Base-by-base conservation (phyloP, 2,329 filamentous ascomycete genomes). In the Nectriaceae sp. region DNA sequence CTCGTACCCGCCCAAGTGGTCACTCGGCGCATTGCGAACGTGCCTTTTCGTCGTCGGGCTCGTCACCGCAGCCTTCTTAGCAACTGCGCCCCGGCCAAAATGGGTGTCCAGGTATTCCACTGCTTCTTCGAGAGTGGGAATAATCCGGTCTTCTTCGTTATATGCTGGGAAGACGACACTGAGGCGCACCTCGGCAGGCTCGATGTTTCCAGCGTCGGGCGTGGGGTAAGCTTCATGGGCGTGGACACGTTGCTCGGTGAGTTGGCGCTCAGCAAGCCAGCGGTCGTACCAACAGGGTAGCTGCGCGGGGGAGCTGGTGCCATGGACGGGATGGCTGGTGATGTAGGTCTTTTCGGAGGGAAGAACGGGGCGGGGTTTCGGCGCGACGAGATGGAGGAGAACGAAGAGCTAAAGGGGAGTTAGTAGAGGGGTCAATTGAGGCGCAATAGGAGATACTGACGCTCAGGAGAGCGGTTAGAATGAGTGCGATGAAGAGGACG, bases 141-240 rank as follows among this genome's bases (percentile, higher is more conserved):
- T 78, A 40, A 99, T 79, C 22, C 94, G 85, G 49, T 88, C 79
- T 66, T 93, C 87, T 65, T 99, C 94, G 60, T 99, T 99, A 78
- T 91, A 99, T 10, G 94, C 94, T 0, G 94, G 94, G 37, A 99
- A 87, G 0, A 99, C 90, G 6, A 97, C 85, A 45, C 89, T 94
- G 76, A 99, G 84, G 66, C 88, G 88, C n/a, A 97, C 72, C 53
- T 92, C 85, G 13, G 91, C 82, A 2, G 85, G 79, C 55, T 91
- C 87, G 46, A 95, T 87, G 38, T 75, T 70, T 57, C 82, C 78
- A 15, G 77, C 69, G 55, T 83, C 75, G 33, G 69, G 68, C 3
- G 70, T 64, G 38, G 69, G 67, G 54, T 66, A 69, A 4, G 71
- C 72, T 65, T 53, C 71, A 64, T 54, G 71, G 60, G 60, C 61